phyloP scores from a whole-genome alignment of 495 filamentous ascomycete species.

The Echria macrotheca region DNA sequence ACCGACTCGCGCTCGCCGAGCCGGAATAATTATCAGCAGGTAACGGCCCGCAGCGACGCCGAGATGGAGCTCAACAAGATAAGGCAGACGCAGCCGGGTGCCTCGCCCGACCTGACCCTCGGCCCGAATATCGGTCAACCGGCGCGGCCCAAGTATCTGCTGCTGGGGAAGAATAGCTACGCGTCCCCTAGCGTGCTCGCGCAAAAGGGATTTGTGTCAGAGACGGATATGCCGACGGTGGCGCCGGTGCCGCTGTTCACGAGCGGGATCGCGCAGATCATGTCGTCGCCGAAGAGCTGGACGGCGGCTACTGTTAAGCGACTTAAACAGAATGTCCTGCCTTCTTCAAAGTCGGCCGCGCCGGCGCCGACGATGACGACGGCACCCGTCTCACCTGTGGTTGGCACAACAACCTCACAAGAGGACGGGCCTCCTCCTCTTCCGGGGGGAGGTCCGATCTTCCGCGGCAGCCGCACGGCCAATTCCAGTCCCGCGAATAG shows the following conservation, averaged over 20 bases:
- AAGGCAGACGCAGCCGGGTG: constrained; percentile 17
- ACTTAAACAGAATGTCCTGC: constrained; percentile 28
- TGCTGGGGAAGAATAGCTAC: constrained; percentile 31
- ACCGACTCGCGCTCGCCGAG: constrained; percentile 15
- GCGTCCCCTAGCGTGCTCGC: constrained; percentile 20
- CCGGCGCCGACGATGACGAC: constrained; percentile 12
- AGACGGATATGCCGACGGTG: too few relatives aligned
- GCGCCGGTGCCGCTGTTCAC: constrained; percentile 29
- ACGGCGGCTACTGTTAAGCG: constrained; percentile 26
- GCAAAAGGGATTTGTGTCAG: too few relatives aligned
- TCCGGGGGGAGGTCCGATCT: constrained; percentile 15
- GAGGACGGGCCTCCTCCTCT: constrained; percentile 2
- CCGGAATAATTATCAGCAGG: constrained; percentile 12
- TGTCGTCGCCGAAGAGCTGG: constrained; percentile 27
- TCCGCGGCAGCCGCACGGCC: constrained; percentile 25
- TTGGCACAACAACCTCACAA: not conserved
- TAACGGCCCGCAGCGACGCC: constrained; percentile 35
- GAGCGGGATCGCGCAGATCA: constrained; percentile 17
- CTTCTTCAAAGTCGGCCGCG: not conserved
- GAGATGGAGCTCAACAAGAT: constrained; percentile 36
- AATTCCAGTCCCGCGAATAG: constrained; percentile 23
- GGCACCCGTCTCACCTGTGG: constrained; percentile 1
- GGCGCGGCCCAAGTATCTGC: constrained; percentile 23
- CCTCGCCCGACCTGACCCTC: constrained; percentile 13
- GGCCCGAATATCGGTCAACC: constrained; percentile 5